A percentile compares a stretch with the other conserved stretches of the same genome.
Evolutionary conservation across 257 asterid species (phyloP).

Genomic region (Solanum gandarillasii): DNA sequence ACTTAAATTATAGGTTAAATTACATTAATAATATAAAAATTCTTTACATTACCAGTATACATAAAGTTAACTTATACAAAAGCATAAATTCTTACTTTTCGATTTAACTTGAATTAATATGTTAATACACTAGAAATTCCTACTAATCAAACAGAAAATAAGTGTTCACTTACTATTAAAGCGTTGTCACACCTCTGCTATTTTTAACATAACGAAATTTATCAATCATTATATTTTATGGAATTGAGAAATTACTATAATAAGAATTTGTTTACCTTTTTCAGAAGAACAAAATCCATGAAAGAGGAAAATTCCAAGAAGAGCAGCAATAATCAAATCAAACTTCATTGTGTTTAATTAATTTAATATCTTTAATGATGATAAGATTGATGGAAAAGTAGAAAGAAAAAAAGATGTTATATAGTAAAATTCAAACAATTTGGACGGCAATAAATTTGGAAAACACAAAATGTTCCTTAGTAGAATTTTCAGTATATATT

Average conservation of each 20-base stretch:
- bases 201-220: neutral
- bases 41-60: neutral
- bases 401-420: neutral
- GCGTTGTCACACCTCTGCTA: neutral
- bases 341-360: slow-evolving; percentile 6
- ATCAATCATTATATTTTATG: neutral
- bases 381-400: neutral
- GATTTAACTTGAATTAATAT: neutral
- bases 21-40: neutral
- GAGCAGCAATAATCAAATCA: slow-evolving; percentile 12
- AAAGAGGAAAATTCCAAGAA: slow-evolving; percentile 30
- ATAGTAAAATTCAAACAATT: neutral
- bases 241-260: neutral
- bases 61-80: neutral
- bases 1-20: neutral
- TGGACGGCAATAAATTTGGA: neutral
- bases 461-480: neutral
- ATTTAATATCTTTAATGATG: neutral
- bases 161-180: neutral
- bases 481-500: neutral
- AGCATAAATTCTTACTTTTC: neutral
- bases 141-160: neutral
- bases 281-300: slow-evolving; percentile 34
- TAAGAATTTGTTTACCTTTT: slow-evolving; percentile 20
- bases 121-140: neutral